Base-by-base conservation (phyloP, 441 rosid genomes). In the Adansonia madagascariensis region DNA sequence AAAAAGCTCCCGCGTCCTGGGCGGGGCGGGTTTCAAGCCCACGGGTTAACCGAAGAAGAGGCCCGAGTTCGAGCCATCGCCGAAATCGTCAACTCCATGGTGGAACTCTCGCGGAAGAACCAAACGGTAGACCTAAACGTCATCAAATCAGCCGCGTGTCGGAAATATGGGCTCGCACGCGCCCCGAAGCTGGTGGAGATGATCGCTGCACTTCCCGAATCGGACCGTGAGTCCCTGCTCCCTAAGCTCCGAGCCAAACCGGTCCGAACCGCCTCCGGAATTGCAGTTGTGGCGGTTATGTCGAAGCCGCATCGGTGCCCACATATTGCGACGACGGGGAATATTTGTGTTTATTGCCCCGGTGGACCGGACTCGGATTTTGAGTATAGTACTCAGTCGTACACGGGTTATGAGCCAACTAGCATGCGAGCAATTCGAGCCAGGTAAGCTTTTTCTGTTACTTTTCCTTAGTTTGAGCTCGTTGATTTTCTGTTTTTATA, bases 341-440 rank as follows among this genome's bases (percentile, higher is more conserved):
- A 96, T 80, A 96, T 96, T 20, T 94, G 99, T 62, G 99, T 94
- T 56, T 96, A 96, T 20, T 96, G 99, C 50, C 98, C 99, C 3
- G 99, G 98, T 76, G 98, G 99, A 35, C 99, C 98, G 8, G 99
- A 96, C 77, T 96, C 99, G 6, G 99, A 94, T 80, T 96, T 96
- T 69, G 99, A 96, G 89, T 96, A 96, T 69, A 96, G 98, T 80
- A 96, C 99, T 27, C 99, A 96, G 91, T 94, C 98, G 11, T 96
- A 96, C 74, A 96, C 98, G 74, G 98, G 99, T 14, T 96, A 96
- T 31, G 99, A 96, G 85, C 99, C 99, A 1, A 96, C 99, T 7
- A 96, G 98, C 75, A 96, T 96, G 99, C 94, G 98, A 53, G 98
- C 99, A 8, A 96, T 96, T 86, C 91, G 99, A 75, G 98, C 99